Evolutionary conservation across 2,329 filamentous ascomycete species (phyloP).

Genomic region (Biscogniauxia sp.): DNA sequence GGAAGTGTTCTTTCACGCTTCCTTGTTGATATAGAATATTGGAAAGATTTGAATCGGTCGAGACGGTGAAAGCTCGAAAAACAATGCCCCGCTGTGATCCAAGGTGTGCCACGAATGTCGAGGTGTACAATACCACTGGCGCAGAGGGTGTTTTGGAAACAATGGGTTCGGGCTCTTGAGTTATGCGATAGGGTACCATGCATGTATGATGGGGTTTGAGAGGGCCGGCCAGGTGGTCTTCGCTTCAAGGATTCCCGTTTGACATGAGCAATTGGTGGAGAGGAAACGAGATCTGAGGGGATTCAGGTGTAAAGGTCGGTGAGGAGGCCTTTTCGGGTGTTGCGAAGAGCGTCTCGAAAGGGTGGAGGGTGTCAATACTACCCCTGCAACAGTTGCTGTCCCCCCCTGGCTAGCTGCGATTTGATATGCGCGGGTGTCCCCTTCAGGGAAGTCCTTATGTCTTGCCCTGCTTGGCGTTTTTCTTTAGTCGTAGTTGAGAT

Average conservation of each 20-base stretch:
- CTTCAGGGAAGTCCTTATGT: slow-evolving; percentile 18
- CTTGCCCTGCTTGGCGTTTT: slow-evolving; percentile 22
- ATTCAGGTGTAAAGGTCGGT: slow-evolving; percentile 30
- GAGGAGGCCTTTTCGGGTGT: slow-evolving; percentile 33
- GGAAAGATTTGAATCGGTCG: slow-evolving; percentile 7
- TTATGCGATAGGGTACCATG: slow-evolving; percentile 13
- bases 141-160: slow-evolving; percentile 10
- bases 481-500: too few relatives aligned
- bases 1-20: not conserved
- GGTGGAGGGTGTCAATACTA: slow-evolving; percentile 28
- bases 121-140: slow-evolving; percentile 12
- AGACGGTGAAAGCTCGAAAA: slow-evolving; percentile 14
- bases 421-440: slow-evolving; percentile 27
- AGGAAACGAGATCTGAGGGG: slow-evolving; percentile 29
- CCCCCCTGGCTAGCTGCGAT: slow-evolving; percentile 16
- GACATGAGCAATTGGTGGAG: slow-evolving; percentile 20
- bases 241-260: slow-evolving; percentile 11
- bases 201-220: not conserved
- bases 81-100: slow-evolving; percentile 12
- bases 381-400: slow-evolving; percentile 17
- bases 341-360: slow-evolving; percentile 41
- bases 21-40: not conserved
- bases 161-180: slow-evolving; percentile 1
- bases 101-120: slow-evolving; percentile 6
- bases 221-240: slow-evolving; percentile 13